Evolutionary conservation across 2,329 filamentous ascomycete species (phyloP).

Genomic region (Xylogone sp.): DNA sequence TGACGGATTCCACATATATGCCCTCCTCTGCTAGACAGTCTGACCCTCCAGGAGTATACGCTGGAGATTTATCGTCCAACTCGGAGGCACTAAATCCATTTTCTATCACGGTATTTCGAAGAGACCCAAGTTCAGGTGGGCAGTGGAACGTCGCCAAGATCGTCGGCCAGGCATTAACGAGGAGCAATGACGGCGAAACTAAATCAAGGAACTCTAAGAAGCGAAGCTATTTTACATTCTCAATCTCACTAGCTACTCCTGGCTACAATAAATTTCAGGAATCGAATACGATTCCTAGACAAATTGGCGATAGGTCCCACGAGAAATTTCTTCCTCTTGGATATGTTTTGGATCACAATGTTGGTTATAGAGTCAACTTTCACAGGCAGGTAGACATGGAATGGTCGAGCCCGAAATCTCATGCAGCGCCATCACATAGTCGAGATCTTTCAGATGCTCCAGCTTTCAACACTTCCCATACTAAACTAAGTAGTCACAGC

Average conservation of each 20-base stretch:
- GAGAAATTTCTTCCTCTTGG: background rate
- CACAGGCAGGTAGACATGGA: constrained; percentile 54
- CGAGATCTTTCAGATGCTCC: constrained; percentile 19
- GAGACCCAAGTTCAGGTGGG: constrained; percentile 62
- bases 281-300: background rate
- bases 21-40: background rate
- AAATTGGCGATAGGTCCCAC: background rate
- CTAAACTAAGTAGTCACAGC: background rate
- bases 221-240: constrained; percentile 26
- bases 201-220: constrained; percentile 32
- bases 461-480: constrained; percentile 3
- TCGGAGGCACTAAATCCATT: constrained; percentile 10
- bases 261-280: constrained; percentile 27
- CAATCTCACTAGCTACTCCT: constrained; percentile 25
- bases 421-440: constrained; percentile 18
- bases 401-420: constrained; percentile 22
- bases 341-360: background rate
- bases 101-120: constrained; percentile 58
- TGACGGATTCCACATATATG: background rate
- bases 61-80: background rate
- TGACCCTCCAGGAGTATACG: background rate
- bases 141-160: constrained; percentile 76
- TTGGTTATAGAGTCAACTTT: constrained; percentile 30
- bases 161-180: constrained; percentile 27
- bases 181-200: constrained; percentile 19